phyloP scores from a whole-genome alignment of 768 basidiomycete species.

The Boletus tylopilopsis region DNA sequence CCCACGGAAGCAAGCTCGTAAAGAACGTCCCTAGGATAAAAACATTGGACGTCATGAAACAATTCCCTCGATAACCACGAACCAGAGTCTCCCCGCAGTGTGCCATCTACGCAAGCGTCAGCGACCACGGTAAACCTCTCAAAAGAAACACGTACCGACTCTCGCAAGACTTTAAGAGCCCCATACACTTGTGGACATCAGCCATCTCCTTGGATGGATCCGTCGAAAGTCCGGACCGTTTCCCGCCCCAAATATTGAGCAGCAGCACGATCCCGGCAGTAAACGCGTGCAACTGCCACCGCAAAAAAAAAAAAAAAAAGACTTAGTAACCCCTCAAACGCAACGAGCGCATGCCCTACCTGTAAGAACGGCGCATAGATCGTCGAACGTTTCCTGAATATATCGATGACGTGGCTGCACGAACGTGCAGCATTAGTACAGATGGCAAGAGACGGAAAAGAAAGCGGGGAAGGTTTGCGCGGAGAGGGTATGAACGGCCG shows the following conservation, averaged over 20 bases:
- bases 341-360: conserved; percentile 15
- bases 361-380: conserved; percentile 25
- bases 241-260: conserved; percentile 54
- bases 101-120: conserved; percentile 38
- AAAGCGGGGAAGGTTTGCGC: conserved; percentile 43
- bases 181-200: conserved; percentile 51
- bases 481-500: conserved; percentile 74
- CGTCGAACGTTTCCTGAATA: conserved; percentile 39
- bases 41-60: not conserved
- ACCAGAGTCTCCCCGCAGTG: conserved; percentile 48
- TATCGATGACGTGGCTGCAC: conserved; percentile 66
- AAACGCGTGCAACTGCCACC: conserved; percentile 41
- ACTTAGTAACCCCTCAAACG: not conserved
- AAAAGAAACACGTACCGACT: conserved; percentile 26
- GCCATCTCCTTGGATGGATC: conserved; percentile 45
- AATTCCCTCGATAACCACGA: conserved; percentile 9
- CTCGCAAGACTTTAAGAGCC: conserved; percentile 36
- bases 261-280: conserved; percentile 50
- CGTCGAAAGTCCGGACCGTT: conserved; percentile 36
- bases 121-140: not conserved
- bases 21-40: conserved; percentile 57
- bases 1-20: conserved; percentile 71
- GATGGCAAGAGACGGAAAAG: conserved; percentile 69
- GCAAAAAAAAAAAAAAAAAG: no score
- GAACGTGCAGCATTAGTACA: conserved; percentile 85